A percentile compares a stretch with the other conserved stretches of the same genome.
phyloP scores from a whole-genome alignment of 495 filamentous ascomycete genomes.

The Lophium mytilinum region DNA sequence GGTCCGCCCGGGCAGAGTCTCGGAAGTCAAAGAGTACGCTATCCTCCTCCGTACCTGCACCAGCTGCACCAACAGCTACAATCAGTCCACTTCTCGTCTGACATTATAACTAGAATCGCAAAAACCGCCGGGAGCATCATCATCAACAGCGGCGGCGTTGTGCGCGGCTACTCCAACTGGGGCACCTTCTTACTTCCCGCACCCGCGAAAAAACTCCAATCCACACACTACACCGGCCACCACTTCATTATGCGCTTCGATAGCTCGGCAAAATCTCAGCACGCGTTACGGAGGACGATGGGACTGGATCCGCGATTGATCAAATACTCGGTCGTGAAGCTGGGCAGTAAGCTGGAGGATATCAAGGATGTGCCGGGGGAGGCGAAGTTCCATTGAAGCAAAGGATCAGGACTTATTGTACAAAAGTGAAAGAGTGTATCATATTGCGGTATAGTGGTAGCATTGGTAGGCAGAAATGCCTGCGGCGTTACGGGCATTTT shows the following conservation, averaged over 20 bases:
- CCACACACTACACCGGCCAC: slow-evolving; percentile 71
- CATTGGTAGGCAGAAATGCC: no score
- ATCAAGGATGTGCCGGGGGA: slow-evolving; percentile 53
- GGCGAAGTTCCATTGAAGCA: slow-evolving; percentile 34
- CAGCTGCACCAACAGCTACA: neutral
- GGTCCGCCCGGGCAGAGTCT: slow-evolving; percentile 81
- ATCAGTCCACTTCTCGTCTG: slow-evolving; percentile 11
- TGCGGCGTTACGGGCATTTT: no score
- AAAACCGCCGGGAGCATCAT: slow-evolving; percentile 74
- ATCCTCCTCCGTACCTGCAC: slow-evolving; percentile 2
- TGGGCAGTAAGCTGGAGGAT: slow-evolving; percentile 70
- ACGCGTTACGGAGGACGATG: slow-evolving; percentile 62
- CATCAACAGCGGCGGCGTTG: slow-evolving; percentile 76
- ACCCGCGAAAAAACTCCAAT: slow-evolving; percentile 63
- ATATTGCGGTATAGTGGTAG: no score
- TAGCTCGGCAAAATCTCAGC: slow-evolving; percentile 58
- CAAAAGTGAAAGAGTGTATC: no score
- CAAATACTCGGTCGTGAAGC: slow-evolving; percentile 72
- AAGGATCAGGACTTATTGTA: no score
- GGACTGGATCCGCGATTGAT: slow-evolving; percentile 89
- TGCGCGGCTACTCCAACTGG: slow-evolving; percentile 92
- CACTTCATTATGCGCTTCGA: slow-evolving; percentile 99
- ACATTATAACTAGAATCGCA: slow-evolving; percentile 58
- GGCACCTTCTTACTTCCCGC: slow-evolving; percentile 78
- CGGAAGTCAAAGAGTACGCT: slow-evolving; percentile 87